These are phyloP conservation scores for Butyriboletus loyo DNA, from an alignment of 768 basidiomycete genomes.

Conservation along the genomic window DNA sequence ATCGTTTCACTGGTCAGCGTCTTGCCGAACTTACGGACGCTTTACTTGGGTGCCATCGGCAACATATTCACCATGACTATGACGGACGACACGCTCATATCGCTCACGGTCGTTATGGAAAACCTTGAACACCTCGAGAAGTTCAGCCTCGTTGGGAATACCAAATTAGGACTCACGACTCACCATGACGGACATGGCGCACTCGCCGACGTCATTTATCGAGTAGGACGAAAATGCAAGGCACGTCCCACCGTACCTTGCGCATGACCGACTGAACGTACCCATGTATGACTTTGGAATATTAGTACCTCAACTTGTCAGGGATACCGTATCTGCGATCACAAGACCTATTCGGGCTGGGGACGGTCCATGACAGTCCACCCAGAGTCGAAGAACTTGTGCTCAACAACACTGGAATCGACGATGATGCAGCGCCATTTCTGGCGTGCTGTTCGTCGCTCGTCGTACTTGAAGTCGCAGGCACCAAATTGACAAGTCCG, in stretches of 20 bases:
- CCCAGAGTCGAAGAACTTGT: slow-evolving; percentile 47
- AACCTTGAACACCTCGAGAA: slow-evolving; percentile 41
- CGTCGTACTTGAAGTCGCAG: slow-evolving; percentile 47
- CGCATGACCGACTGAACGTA: background rate
- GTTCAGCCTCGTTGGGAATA: slow-evolving; percentile 62
- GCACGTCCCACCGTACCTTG: slow-evolving; percentile 29
- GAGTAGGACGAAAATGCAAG: slow-evolving; percentile 59
- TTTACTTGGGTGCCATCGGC: slow-evolving; percentile 55
- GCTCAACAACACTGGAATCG: slow-evolving; percentile 60
- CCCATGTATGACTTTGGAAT: background rate
- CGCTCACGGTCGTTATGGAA: slow-evolving; percentile 42
- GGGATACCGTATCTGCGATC: slow-evolving; percentile 51
- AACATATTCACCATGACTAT: slow-evolving; percentile 54
- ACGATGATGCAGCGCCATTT: slow-evolving; percentile 52
- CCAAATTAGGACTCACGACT: slow-evolving; percentile 48
- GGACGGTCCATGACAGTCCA: slow-evolving; percentile 10
- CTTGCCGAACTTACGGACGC: slow-evolving; percentile 42
- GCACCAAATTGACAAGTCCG: slow-evolving; percentile 61
- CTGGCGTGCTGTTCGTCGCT: slow-evolving; percentile 52
- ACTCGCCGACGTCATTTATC: slow-evolving; percentile 44
- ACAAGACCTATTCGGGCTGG: slow-evolving; percentile 47
- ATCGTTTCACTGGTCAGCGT: slow-evolving; percentile 38
- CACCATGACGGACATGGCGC: slow-evolving; percentile 30
- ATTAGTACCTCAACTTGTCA: slow-evolving; percentile 58
- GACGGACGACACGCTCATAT: slow-evolving; percentile 45